These are phyloP conservation scores for Fonsecaea pedrosoi DNA, from an alignment of 2,329 filamentous ascomycete species.

Conservation along the genomic window DNA sequence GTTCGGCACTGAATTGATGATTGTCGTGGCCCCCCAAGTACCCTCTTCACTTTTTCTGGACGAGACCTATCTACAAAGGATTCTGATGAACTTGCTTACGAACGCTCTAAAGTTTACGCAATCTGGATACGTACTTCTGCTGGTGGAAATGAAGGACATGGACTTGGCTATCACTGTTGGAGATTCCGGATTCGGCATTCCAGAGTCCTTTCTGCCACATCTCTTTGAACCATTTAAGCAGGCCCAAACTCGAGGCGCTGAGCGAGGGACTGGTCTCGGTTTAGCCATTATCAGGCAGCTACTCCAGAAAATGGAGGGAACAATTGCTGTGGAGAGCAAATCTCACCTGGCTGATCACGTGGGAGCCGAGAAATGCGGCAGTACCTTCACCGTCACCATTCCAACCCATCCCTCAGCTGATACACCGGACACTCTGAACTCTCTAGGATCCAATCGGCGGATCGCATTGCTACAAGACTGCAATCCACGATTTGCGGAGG, in stretches of 20 bases:
- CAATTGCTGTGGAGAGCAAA: conserved; percentile 43
- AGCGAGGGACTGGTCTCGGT: conserved; percentile 43
- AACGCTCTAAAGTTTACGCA: conserved; percentile 51
- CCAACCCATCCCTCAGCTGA: conserved; percentile 19
- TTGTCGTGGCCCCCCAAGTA: conserved; percentile 45
- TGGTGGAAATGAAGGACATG: conserved; percentile 59
- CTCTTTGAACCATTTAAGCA: conserved; percentile 70
- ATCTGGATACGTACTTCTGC: conserved; percentile 65
- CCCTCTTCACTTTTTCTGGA: conserved; percentile 45
- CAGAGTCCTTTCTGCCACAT: conserved; percentile 64
- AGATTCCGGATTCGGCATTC: conserved; percentile 43
- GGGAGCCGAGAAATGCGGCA: conserved; percentile 34
- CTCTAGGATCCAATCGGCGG: conserved; percentile 13
- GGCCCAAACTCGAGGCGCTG: conserved; percentile 43
- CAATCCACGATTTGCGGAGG: conserved; percentile 36
- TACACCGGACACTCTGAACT: background rate
- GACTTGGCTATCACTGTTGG: conserved; percentile 63
- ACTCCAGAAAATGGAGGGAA: conserved; percentile 43
- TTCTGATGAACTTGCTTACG: conserved; percentile 48
- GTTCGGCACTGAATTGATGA: conserved; percentile 43
- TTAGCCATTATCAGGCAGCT: conserved; percentile 45
- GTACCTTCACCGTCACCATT: conserved; percentile 37
- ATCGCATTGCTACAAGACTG: conserved; percentile 35
- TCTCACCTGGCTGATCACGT: conserved; percentile 32
- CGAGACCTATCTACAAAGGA: conserved; percentile 54